A percentile compares a stretch with the other conserved stretches of the same genome.
Evolutionary conservation across 352 stramenopile species (phyloP).

Genomic region (Phytophthora cajani): DNA sequence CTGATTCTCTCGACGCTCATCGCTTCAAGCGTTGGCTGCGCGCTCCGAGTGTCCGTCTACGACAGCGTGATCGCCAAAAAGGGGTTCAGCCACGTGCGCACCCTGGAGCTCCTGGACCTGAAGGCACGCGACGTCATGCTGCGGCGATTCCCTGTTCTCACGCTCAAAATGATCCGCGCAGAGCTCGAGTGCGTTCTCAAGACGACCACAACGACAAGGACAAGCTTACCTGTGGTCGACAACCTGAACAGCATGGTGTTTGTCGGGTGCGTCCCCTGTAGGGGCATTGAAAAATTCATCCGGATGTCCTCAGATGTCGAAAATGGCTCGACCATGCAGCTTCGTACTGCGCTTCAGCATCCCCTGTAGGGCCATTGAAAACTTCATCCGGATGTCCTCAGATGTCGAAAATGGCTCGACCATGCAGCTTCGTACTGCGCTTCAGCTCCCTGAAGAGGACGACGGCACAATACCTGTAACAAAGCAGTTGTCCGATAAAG

Average conservation of each 20-base stretch:
- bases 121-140: slow-evolving; percentile 67
- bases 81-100: slow-evolving; percentile 60
- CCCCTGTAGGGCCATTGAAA: slow-evolving; percentile 29
- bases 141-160: slow-evolving; percentile 45
- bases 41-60: slow-evolving; percentile 67
- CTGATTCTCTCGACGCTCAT: slow-evolving; percentile 62
- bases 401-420: background rate
- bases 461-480: background rate
- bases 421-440: slow-evolving; percentile 4
- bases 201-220: slow-evolving; percentile 12
- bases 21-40: slow-evolving; percentile 54
- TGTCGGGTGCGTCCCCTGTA: slow-evolving; percentile 48
- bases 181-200: slow-evolving; percentile 42
- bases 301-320: background rate
- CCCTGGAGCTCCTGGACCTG: slow-evolving; percentile 51
- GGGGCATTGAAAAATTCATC: slow-evolving; percentile 28
- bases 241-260: slow-evolving; percentile 49
- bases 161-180: slow-evolving; percentile 40
- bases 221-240: slow-evolving; percentile 51
- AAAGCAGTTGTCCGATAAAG: background rate
- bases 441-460: slow-evolving; percentile 10
- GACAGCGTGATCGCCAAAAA: slow-evolving; percentile 67
- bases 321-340: background rate
- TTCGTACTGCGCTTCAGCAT: slow-evolving; percentile 20
- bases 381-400: background rate